Percentiles rank a stretch among this genome's conserved stretches.
phyloP scores from a whole-genome alignment of 73 alveolate species.

The Durusdinium trenchii region DNA sequence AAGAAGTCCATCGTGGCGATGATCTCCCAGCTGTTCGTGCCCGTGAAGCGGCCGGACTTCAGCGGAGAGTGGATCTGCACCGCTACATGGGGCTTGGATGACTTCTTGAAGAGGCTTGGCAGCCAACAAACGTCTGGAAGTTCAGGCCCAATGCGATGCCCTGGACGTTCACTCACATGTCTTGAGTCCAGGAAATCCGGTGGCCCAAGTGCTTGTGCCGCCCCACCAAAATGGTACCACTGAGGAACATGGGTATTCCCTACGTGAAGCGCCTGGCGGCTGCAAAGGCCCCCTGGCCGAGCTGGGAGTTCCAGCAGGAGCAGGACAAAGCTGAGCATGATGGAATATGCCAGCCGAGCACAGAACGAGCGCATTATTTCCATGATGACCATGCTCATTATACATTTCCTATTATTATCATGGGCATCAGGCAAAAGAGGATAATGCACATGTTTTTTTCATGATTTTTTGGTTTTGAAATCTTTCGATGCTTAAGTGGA shows the following conservation, averaged over 20 bases:
- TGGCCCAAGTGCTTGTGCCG: neutral
- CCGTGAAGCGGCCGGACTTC: conserved; percentile 2
- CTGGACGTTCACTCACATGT: neutral
- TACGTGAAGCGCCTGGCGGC: conserved; percentile 49
- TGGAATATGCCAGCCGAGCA: neutral
- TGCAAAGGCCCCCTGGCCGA: conserved; percentile 56
- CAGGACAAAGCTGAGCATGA: neutral
- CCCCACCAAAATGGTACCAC: neutral
- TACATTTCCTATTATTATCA: neutral
- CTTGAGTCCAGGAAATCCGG: neutral
- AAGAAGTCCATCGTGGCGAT: too few species aligned
- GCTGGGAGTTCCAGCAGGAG: conserved; percentile 50
- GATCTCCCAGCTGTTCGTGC: neutral
- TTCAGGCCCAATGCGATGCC: neutral
- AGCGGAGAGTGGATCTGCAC: conserved; percentile 30
- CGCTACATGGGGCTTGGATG: conserved; percentile 35
- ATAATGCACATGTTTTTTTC: too few species aligned
- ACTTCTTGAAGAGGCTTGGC: neutral
- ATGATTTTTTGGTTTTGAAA: too few species aligned
- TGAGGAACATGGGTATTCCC: conserved; percentile 38
- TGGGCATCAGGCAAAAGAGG: neutral
- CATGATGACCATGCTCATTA: neutral
- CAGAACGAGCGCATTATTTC: neutral
- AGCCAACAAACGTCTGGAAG: neutral
- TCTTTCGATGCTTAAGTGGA: too few species aligned